Evolutionary conservation across 805 yeast species (phyloP), one percentile per base, ranked within the genome.

Genomic region (Wickerhamiella cacticola): DNA sequence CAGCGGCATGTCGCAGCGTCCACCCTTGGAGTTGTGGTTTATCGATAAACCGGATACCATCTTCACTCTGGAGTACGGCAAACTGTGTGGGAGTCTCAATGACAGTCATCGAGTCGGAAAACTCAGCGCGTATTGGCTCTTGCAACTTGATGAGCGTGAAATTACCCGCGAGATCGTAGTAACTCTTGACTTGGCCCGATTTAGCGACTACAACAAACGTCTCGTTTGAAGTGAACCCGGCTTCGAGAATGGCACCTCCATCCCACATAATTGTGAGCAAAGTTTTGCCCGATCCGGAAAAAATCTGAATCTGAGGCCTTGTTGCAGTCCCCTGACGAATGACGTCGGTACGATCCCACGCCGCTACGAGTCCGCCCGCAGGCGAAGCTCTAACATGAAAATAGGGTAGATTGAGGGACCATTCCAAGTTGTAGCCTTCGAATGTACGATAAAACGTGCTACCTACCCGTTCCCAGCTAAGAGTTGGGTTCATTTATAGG

Each of bases 391-490:
- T 66, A 4, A 78, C 74, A 10, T 63, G 56, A 53, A 66, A 71
- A 48, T 75, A 70, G 13, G 58, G 58, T 5, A 75, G 43, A 23
- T 69, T 63, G 9, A 68, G 53, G 15, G 69, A 62, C 82, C 82
- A 78, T 46, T 70, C 63, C 55, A 77, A 59, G 1, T 66, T 71
- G 56, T 74, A 79, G 48, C 82, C 79, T 16, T 75, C 72, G 48
- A 79, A 63, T 15, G 72, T 69, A 48, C 82, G 68, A 55, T 85
- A 87, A 60, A 74, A 84, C 8, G 76, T 80, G 61, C 78, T 76
- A 47, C 76, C 78, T 16, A 87, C 70, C 53, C 80, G 73, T 61
- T 86, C 95, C 96, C 96, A 87, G 39, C 72, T 73, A 52, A 71
- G 50, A 31, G 60, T 58, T 22, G 55, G 55, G 26, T 51, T 51